Percentiles rank a stretch among this genome's conserved stretches.
phyloP scores from a whole-genome alignment of 805 yeast species.

The Candida krabiensis region DNA sequence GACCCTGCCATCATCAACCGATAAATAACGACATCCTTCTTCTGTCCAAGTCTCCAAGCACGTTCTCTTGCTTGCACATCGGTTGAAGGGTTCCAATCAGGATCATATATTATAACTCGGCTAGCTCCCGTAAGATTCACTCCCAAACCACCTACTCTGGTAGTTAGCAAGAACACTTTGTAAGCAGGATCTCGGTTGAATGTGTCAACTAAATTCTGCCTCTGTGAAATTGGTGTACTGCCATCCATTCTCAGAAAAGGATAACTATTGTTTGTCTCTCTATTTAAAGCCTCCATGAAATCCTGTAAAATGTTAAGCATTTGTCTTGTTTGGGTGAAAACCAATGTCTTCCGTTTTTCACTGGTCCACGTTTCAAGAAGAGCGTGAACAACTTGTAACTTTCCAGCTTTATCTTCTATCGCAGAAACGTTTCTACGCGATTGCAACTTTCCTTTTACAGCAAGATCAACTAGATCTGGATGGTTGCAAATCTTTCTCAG shows the following conservation, averaged over 20 bases:
- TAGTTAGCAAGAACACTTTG: conserved; percentile 77
- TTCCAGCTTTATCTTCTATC: conserved; percentile 69
- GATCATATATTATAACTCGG: conserved; percentile 90
- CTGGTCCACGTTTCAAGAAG: conserved; percentile 71
- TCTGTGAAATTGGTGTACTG: conserved; percentile 69
- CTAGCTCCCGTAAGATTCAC: conserved; percentile 94
- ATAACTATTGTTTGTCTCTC: conserved; percentile 30
- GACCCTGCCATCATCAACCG: conserved; percentile 92
- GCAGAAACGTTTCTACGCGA: conserved; percentile 12
- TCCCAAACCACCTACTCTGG: conserved; percentile 96
- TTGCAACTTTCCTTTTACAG: conserved; percentile 31
- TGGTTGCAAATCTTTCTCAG: conserved; percentile 93
- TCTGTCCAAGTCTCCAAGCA: conserved; percentile 97
- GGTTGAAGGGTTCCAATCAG: conserved; percentile 99
- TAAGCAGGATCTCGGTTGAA: conserved; percentile 65
- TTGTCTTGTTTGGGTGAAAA: conserved; percentile 92
- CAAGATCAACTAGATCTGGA: conserved; percentile 74
- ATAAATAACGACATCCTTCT: conserved; percentile 85
- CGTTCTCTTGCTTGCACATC: conserved; percentile 96
- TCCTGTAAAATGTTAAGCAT: conserved; percentile 86
- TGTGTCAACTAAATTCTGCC: conserved; percentile 79
- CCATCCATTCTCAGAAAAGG: conserved; percentile 91
- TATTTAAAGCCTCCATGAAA: conserved; percentile 48
- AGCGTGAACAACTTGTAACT: conserved; percentile 83
- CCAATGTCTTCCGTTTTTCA: conserved; percentile 74